Percentiles rank a stretch among this genome's conserved stretches.
phyloP scores from a whole-genome alignment of 176 grass and related monocot genomes.

The Ananas comosus region DNA sequence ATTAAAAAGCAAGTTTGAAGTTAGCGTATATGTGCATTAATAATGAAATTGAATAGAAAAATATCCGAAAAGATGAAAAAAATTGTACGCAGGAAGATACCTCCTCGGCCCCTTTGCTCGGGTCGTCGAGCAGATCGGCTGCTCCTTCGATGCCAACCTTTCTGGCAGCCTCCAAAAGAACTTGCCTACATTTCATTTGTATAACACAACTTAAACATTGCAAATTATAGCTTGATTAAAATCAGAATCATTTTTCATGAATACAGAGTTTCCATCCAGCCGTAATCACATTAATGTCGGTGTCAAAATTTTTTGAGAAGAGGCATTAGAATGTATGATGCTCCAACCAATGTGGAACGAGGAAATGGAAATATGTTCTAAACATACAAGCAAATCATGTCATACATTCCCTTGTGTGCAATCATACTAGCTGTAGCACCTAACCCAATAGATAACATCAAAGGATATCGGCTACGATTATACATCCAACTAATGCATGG shows the following conservation, averaged over 20 bases:
- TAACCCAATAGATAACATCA: too few relatives aligned
- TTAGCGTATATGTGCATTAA: background rate
- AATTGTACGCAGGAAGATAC: constrained; percentile 17
- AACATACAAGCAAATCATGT: too few relatives aligned
- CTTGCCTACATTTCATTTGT: constrained; percentile 43
- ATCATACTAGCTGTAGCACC: too few relatives aligned
- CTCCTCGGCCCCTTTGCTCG: constrained; percentile 59
- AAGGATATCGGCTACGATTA: too few relatives aligned
- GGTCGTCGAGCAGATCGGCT: constrained; percentile 64
- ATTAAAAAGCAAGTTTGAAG: constrained; percentile 20
- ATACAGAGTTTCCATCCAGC: background rate
- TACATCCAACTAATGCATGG: too few relatives aligned
- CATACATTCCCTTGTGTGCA: too few relatives aligned
- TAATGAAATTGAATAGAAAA: background rate
- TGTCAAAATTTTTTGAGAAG: too few relatives aligned
- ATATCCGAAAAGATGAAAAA: background rate
- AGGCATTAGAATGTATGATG: too few relatives aligned
- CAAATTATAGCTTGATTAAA: background rate
- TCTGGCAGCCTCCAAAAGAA: constrained; percentile 74
- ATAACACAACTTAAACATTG: background rate
- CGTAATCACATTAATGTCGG: background rate
- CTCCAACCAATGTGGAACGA: too few relatives aligned
- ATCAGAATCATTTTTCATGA: background rate
- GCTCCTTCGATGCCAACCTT: constrained; percentile 84
- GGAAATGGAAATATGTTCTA: too few relatives aligned